phyloP scores from a whole-genome alignment of 768 basidiomycete species.

The Rubroboletus pulcherrimus region DNA sequence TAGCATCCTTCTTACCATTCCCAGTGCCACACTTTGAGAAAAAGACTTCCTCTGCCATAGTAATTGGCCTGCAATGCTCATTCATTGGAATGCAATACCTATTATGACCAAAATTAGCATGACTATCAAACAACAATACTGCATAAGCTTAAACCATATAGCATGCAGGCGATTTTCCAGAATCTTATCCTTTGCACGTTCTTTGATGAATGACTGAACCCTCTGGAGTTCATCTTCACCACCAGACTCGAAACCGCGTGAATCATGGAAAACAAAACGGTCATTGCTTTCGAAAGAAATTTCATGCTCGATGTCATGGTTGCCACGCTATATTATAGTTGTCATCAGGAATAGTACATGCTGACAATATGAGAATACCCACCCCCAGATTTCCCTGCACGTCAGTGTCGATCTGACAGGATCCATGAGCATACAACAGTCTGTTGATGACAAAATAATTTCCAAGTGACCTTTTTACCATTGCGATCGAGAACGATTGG shows the following conservation, averaged over 20 bases:
- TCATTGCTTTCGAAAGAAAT: constrained; percentile 28
- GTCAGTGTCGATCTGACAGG: background rate
- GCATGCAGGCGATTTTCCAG: constrained; percentile 32
- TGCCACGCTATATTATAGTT: background rate
- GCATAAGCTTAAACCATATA: constrained; percentile 29
- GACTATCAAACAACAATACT: background rate
- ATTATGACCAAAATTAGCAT: background rate
- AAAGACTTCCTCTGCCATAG: constrained; percentile 32
- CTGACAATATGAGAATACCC: background rate
- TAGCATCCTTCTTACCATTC: background rate
- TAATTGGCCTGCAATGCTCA: constrained; percentile 19
- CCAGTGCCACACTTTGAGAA: constrained; percentile 16
- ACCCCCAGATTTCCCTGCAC: background rate
- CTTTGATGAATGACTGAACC: constrained; percentile 32
- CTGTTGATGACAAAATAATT: background rate
- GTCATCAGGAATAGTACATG: background rate
- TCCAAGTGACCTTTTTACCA: constrained; percentile 15
- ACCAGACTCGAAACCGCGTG: constrained; percentile 39
- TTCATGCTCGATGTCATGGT: constrained; percentile 7
- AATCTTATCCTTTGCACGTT: constrained; percentile 15
- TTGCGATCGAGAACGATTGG: constrained; percentile 26
- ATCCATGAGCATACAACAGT: background rate
- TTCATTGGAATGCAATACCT: constrained; percentile 34
- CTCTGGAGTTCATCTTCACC: constrained; percentile 24
- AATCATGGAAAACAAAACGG: constrained; percentile 41